Evolutionary conservation across 2,329 filamentous ascomycete genomes (phyloP).

Genomic region (Epichloe brachyelytri): DNA sequence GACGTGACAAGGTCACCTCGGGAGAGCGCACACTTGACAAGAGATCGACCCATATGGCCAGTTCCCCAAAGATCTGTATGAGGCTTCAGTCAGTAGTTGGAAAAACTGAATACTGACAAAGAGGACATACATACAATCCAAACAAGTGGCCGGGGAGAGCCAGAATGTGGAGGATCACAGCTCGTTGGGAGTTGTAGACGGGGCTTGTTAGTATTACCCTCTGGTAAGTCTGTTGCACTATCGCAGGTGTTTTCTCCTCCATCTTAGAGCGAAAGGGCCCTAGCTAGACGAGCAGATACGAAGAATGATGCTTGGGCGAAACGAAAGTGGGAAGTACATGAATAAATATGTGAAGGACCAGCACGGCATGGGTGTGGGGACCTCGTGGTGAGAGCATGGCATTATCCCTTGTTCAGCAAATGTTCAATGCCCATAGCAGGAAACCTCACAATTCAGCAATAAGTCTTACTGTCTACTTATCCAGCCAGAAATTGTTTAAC

Average conservation of each 20-base stretch:
- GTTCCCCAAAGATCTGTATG: conserved; percentile 79
- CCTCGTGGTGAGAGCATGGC: background rate
- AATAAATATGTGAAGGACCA: background rate
- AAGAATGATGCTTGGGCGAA: background rate
- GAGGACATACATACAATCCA: conserved; percentile 54
- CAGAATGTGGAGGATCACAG: conserved; percentile 69
- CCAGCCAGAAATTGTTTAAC: conserved; percentile 32
- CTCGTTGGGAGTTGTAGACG: conserved; percentile 55
- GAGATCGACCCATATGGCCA: conserved; percentile 88
- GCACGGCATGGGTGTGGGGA: background rate
- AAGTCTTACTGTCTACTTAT: background rate
- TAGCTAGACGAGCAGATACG: background rate
- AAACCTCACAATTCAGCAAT: too few relatives aligned
- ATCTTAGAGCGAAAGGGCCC: conserved; percentile 2
- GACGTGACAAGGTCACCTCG: conserved; percentile 76
- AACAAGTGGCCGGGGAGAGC: conserved; percentile 62
- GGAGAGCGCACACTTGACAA: conserved; percentile 69
- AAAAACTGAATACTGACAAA: background rate
- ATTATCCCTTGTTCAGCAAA: background rate
- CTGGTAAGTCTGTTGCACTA: conserved; percentile 7
- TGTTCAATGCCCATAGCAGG: background rate
- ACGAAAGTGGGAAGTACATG: too few relatives aligned
- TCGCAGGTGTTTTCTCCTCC: conserved; percentile 11
- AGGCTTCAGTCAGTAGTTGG: background rate
- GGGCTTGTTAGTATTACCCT: conserved; percentile 13